Conservation (phyloP, 352 stramenopile genomes). For the Phytophthora macrochlamydospora region DNA sequence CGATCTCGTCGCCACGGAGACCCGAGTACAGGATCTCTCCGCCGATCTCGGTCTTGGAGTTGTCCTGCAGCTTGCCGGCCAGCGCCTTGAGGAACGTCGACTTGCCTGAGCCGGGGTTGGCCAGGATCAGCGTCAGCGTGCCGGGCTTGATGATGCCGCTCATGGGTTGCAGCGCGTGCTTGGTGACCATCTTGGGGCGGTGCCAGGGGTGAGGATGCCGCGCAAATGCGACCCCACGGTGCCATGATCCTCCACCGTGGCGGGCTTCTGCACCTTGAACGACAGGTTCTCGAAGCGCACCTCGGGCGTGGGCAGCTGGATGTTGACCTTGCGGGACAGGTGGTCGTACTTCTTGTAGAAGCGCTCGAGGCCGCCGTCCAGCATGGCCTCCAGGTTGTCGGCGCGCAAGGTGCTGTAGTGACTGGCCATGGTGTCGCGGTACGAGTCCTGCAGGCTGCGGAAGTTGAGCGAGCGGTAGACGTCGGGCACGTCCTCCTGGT, state of each 20-base stretch:
- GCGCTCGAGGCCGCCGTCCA: slow-evolving; percentile 67
- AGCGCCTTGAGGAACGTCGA: slow-evolving; percentile 82
- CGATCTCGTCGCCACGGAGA: slow-evolving; percentile 54
- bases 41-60: slow-evolving; percentile 46
- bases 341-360: slow-evolving; percentile 89
- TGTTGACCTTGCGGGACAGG: slow-evolving; percentile 69
- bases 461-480: slow-evolving; percentile 45
- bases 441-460: slow-evolving; percentile 73
- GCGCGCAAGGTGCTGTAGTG: slow-evolving; percentile 53
- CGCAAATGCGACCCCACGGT: slow-evolving; percentile 63
- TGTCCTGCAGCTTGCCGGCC: slow-evolving; percentile 61
- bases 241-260: slow-evolving; percentile 32
- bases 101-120: slow-evolving; percentile 75
- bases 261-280: slow-evolving; percentile 54
- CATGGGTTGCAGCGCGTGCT: slow-evolving; percentile 71
- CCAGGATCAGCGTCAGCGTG: slow-evolving; percentile 64
- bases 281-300: slow-evolving; percentile 76
- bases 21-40: slow-evolving; percentile 69
- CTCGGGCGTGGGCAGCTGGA: slow-evolving; percentile 40
- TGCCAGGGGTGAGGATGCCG: slow-evolving; percentile 59
- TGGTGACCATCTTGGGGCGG: slow-evolving; percentile 36
- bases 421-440: slow-evolving; percentile 45
- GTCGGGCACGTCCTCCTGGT: background rate
- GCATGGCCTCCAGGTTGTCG: slow-evolving; percentile 67
- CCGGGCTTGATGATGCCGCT: slow-evolving; percentile 86